These are phyloP conservation scores for Thraustochytrium striatum DNA, from an alignment of 352 stramenopile genomes.

Conservation along the genomic window DNA sequence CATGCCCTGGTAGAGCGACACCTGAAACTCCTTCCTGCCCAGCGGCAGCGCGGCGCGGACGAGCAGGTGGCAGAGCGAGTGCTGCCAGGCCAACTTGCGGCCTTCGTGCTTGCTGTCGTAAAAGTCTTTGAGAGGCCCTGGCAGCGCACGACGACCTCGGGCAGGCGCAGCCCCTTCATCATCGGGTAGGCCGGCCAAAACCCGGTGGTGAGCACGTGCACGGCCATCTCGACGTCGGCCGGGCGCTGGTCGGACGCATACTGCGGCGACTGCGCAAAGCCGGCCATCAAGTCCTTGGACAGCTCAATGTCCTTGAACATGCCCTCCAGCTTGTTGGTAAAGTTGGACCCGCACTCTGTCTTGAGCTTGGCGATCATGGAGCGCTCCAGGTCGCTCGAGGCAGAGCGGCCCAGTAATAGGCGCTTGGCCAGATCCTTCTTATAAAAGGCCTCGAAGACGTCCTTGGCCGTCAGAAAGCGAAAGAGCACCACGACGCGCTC, in stretches of 20 bases:
- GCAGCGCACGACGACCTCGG: slow-evolving; percentile 61
- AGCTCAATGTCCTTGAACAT: slow-evolving; percentile 99
- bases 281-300: slow-evolving; percentile 85
- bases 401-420: slow-evolving; percentile 80
- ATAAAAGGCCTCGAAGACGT: slow-evolving; percentile 98
- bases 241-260: slow-evolving; percentile 45
- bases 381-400: slow-evolving; percentile 89
- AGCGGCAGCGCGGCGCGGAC: slow-evolving; percentile 73
- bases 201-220: slow-evolving; percentile 92
- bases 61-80: slow-evolving; percentile 77
- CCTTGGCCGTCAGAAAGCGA: slow-evolving; percentile 90
- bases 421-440: slow-evolving; percentile 95
- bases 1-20: slow-evolving; percentile 78
- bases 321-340: slow-evolving; percentile 97
- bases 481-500: slow-evolving; percentile 92
- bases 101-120: slow-evolving; percentile 80
- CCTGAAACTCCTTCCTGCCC: slow-evolving; percentile 74
- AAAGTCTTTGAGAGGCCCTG: slow-evolving; percentile 79
- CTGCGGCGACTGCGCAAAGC: slow-evolving; percentile 66
- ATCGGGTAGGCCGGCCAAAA: slow-evolving; percentile 91
- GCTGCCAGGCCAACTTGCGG: slow-evolving; percentile 80
- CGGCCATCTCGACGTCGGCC: slow-evolving; percentile 79
- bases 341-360: slow-evolving; percentile 92
- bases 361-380: slow-evolving; percentile 95
- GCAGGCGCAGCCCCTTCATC: slow-evolving; percentile 29